Base-by-base conservation (phyloP, 768 basidiomycete genomes). In the Trametes villosa region DNA sequence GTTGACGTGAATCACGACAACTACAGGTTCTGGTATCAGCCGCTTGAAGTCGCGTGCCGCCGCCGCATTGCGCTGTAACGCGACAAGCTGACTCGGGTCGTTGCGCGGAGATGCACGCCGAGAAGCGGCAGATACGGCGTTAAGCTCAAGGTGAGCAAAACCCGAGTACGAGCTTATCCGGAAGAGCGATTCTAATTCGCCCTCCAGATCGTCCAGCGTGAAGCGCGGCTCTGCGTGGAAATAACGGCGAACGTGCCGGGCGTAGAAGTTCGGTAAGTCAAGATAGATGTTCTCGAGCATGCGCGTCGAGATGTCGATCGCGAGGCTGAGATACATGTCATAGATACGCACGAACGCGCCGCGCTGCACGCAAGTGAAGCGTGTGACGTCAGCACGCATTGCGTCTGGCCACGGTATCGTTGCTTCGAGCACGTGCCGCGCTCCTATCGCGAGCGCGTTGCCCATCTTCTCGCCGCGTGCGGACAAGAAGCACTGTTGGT, bases 1-100 rank as follows among this genome's bases (percentile, higher is more conserved):
- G 20, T 75, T 70, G 0, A 75, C 58, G 0, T 59, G 20, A 0
- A 67, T 65, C 0, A 59, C 42, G 0, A 71, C 53, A 0, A 72
- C 54, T 0, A 69, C 17, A 0, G 67, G 68, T 9, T 63, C 55
- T 0, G 69, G 69, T 0, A 72, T 41, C 17, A 57, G 6, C 0
- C 55, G 34, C 4, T 29, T 57, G 44, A 57, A 56, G 45, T 60
- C 58, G 2, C 40, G 44, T 1, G 47, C 3, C 0, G 24, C 5
- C 2, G 47, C 38, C 1, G 63, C 63, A 27, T 54, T 64, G 15
- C 63, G 38, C 33, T 59, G 57, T n/a, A 71, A 26, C 4, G 26
- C 49, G 13, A 29, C 4, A 15, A 38, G 36, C 13, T 18, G 18
- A 22, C 55, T 47, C n/a, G 36, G 36, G 36, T 38, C 13, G 13